These are phyloP conservation scores for Crithidia fasciculata DNA, from an alignment of 208 protist genomes.

Conservation along the genomic window DNA sequence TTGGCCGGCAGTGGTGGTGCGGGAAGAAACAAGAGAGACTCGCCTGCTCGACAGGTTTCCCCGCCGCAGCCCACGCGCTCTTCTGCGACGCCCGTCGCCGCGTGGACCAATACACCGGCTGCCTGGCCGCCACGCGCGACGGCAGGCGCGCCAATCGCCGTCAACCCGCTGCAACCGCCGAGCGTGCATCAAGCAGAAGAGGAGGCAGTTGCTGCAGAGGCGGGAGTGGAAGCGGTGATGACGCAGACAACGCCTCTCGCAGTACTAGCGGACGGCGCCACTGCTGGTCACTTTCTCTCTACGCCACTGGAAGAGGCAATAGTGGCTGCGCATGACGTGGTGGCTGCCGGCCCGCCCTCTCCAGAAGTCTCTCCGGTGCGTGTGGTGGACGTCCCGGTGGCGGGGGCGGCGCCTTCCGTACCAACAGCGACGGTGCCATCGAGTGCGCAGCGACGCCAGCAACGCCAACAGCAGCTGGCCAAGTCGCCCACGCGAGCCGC, in stretches of 20 bases:
- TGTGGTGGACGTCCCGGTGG: neutral
- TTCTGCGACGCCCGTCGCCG: neutral
- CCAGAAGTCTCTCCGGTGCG: too few relatives aligned
- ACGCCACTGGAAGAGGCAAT: too few relatives aligned
- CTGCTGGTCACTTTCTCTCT: too few relatives aligned
- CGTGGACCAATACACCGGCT: constrained; percentile 9
- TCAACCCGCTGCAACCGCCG: neutral
- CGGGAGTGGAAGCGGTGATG: neutral
- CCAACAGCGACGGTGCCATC: too few relatives aligned
- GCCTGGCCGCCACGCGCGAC: neutral
- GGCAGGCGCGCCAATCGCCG: neutral
- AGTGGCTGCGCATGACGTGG: too few relatives aligned
- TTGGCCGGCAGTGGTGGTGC: neutral
- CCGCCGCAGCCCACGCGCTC: neutral
- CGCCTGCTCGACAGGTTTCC: neutral
- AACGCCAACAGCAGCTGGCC: constrained; percentile 10
- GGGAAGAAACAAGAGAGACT: neutral
- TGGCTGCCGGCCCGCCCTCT: too few relatives aligned
- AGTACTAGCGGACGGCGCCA: too few relatives aligned
- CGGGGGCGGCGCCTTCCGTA: too few relatives aligned
- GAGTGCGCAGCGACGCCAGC: neutral
- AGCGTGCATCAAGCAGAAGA: neutral
- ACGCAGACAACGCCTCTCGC: neutral
- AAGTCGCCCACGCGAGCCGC: constrained; percentile 15
- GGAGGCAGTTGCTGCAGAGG: neutral